Percentiles rank a stretch among this genome's conserved stretches.
Evolutionary conservation across 148 eudicot species (phyloP).

Genomic region (Cornus controversa): DNA sequence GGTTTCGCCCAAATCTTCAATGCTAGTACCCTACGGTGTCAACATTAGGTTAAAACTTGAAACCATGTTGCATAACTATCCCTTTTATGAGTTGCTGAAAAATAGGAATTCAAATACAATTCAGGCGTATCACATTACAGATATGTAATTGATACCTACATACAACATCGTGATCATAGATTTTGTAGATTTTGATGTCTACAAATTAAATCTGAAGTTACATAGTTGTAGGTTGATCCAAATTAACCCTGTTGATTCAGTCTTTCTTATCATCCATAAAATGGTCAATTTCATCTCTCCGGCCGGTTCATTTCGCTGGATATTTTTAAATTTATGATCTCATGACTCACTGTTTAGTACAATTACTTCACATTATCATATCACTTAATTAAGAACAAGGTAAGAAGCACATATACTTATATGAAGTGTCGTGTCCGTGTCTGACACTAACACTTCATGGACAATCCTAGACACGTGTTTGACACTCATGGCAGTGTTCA

Average conservation of each 20-base stretch:
- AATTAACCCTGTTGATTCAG: background rate
- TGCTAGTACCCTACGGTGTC: too few relatives aligned
- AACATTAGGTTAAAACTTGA: too few relatives aligned
- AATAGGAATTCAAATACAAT: background rate
- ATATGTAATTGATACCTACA: too few relatives aligned
- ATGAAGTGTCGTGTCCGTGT: too few relatives aligned
- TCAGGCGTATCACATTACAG: background rate
- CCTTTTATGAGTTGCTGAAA: too few relatives aligned
- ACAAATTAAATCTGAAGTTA: background rate
- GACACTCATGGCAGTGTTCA: too few relatives aligned
- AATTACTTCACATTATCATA: background rate
- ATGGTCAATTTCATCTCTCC: background rate
- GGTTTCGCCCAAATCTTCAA: too few relatives aligned
- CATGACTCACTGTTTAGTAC: background rate
- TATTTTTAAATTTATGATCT: too few relatives aligned
- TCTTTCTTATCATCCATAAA: background rate
- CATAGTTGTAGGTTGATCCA: background rate
- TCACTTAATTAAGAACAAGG: background rate
- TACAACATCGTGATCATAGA: background rate
- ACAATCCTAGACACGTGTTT: too few relatives aligned
- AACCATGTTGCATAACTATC: too few relatives aligned
- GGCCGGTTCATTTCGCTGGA: background rate
- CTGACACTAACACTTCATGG: too few relatives aligned
- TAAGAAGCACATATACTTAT: too few relatives aligned
- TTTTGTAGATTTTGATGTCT: background rate